Conservation (phyloP, 345 rosid genomes). For the Brassica nigra region DNA sequence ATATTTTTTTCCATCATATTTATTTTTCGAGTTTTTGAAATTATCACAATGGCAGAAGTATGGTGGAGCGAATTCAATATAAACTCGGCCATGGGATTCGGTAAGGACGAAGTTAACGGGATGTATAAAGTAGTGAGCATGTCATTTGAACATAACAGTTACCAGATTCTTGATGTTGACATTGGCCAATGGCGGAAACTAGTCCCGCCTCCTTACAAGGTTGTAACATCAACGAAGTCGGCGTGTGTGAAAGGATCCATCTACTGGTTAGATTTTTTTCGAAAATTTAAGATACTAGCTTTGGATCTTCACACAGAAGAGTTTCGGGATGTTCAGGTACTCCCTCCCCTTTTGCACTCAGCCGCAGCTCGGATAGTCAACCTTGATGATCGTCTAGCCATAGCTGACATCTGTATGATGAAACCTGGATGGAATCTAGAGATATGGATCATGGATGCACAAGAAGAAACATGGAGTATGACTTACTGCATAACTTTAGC, state of each 20-base stretch:
- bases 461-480: background rate
- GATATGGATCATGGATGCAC: background rate
- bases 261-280: background rate
- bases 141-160: background rate
- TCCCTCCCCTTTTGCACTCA: background rate
- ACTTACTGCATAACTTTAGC: background rate
- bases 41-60: background rate
- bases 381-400: conserved; percentile 12
- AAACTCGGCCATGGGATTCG: conserved; percentile 1
- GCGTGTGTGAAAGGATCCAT: conserved; percentile 11
- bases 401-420: background rate
- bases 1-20: background rate
- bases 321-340: background rate
- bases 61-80: background rate
- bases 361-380: background rate
- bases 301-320: conserved; percentile 12
- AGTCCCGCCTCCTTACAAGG: background rate
- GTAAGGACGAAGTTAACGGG: background rate
- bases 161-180: conserved; percentile 13
- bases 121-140: conserved; percentile 23
- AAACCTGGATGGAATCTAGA: background rate
- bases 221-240: background rate
- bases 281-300: background rate
- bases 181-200: conserved; percentile 23
- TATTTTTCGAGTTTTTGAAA: background rate